Percentiles rank a stretch among this genome's conserved stretches.
phyloP scores from a whole-genome alignment of 805 yeast species.

The Ogataea pignaliae region DNA sequence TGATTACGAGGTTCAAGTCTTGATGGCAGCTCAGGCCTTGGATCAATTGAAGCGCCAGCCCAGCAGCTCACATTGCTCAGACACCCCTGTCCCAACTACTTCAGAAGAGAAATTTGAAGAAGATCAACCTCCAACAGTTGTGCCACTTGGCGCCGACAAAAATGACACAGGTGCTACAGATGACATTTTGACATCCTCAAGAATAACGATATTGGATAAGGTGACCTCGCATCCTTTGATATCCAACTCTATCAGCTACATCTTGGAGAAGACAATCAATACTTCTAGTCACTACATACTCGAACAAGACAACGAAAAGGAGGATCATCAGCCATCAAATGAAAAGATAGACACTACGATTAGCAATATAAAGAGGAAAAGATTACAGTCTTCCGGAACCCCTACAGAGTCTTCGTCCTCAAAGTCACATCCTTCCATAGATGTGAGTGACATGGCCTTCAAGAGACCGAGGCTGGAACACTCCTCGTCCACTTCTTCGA shows the following conservation, averaged over 20 bases:
- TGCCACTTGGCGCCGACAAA: not conserved
- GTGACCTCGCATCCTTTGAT: slow-evolving; percentile 34
- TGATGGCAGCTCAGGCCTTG: slow-evolving; percentile 29
- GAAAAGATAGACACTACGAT: not conserved
- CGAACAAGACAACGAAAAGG: not conserved
- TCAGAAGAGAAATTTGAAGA: too few relatives aligned
- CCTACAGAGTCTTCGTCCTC: not conserved
- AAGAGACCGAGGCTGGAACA: slow-evolving; percentile 19
- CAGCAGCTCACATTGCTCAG: not conserved
- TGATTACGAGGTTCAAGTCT: not conserved
- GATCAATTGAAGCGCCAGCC: slow-evolving; percentile 22
- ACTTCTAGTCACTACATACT: slow-evolving; percentile 24
- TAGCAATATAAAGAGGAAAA: slow-evolving; percentile 14
- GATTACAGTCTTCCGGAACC: slow-evolving; percentile 2
- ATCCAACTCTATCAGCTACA: slow-evolving; percentile 32
- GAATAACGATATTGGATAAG: slow-evolving; percentile 29
- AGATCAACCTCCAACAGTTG: too few relatives aligned
- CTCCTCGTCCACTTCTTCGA: slow-evolving; percentile 7
- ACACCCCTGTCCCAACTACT: not conserved
- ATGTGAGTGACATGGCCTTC: not conserved
- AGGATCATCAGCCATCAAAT: not conserved
- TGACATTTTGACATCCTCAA: not conserved
- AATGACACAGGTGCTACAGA: not conserved
- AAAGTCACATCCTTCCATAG: not conserved
- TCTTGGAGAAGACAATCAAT: slow-evolving; percentile 32